Base-by-base conservation (phyloP, 306 rosid species). In the Dalbergia cochinchinensis region DNA sequence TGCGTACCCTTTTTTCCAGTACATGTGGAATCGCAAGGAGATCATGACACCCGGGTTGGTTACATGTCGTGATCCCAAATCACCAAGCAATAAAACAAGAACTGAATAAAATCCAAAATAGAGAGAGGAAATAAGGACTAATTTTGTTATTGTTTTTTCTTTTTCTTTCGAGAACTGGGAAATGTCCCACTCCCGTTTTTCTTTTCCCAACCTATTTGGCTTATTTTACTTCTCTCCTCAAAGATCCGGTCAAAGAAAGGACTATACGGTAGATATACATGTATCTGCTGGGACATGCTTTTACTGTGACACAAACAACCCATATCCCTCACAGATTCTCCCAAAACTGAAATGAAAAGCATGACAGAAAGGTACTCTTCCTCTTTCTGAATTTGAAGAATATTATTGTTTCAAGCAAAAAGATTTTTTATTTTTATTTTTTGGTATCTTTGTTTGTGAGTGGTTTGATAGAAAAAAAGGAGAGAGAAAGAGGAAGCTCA, bases 181-280 rank as follows among this genome's bases (percentile, higher is more conserved):
- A 71, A 14, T n/a, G 53, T 76, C 47, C 47, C 3, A 22, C 19
- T 41, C 37, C 47, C 4, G 15, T 12, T 18, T 60, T 11, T 15
- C 50, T 50, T 84, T 11, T 19, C 7, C 41, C 47, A 42, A 1
- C 47, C 47, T 7, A 5, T 42, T 41, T 9, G n/a, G 2, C 34
- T 65, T 42, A 5, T 72, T 69, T 34, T 66, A 0, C n/a, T 67
- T 55, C 53, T 50, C 11, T 67, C 82, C 70, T 84, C n/a, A 83
- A 81, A 71, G 90, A 91, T 89, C 81, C 15, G 82, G 92, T 91
- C 87, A 91, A 88, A 83, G 82, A 73, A 84, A 89, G 92, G 83
- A 88, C 91, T 83, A 22, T n/a, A 73, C 64, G 74, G 80, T 76
- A 81, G 81, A 68, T 48, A 67, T 9, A 84, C 81, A 83, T 78